Evolutionary conservation across 2,329 filamentous ascomycete genomes (phyloP).

Genomic region (Byssoonygena ceratinophila): DNA sequence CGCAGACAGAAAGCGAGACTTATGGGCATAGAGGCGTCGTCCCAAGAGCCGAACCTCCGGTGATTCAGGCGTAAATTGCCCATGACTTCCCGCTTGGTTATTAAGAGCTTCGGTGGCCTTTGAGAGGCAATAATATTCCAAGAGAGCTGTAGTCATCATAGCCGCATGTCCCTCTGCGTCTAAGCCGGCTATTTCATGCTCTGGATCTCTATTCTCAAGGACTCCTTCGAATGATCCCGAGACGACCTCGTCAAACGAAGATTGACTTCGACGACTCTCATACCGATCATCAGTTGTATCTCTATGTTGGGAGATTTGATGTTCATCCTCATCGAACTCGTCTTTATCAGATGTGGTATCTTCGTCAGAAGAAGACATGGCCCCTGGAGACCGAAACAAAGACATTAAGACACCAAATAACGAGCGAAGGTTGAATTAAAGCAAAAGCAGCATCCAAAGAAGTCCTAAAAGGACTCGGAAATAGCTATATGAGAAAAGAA

Average conservation of each 20-base stretch:
- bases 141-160: constrained; percentile 35
- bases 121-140: constrained; percentile 38
- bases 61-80: constrained; percentile 32
- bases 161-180: constrained; percentile 31
- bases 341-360: constrained; percentile 23
- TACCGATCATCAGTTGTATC: background rate
- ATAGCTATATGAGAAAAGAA: background rate
- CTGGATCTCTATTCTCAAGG: constrained; percentile 11
- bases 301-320: background rate
- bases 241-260: constrained; percentile 2
- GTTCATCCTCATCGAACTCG: constrained; percentile 16
- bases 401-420: constrained; percentile 25
- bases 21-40: constrained; percentile 32
- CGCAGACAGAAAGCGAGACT: constrained; percentile 34
- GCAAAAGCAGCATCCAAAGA: background rate
- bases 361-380: constrained; percentile 31
- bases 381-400: constrained; percentile 33
- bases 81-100: constrained; percentile 27
- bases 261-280: background rate
- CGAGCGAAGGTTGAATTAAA: background rate
- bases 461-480: too few relatives aligned
- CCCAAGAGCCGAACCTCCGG: constrained; percentile 36
- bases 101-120: constrained; percentile 39
- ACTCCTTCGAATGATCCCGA: constrained; percentile 6
- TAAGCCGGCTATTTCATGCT: constrained; percentile 19